A percentile compares a stretch with the other conserved stretches of the same genome.
phyloP scores from a whole-genome alignment of 1,139 yeast genomes.

The Pichia sp. region DNA sequence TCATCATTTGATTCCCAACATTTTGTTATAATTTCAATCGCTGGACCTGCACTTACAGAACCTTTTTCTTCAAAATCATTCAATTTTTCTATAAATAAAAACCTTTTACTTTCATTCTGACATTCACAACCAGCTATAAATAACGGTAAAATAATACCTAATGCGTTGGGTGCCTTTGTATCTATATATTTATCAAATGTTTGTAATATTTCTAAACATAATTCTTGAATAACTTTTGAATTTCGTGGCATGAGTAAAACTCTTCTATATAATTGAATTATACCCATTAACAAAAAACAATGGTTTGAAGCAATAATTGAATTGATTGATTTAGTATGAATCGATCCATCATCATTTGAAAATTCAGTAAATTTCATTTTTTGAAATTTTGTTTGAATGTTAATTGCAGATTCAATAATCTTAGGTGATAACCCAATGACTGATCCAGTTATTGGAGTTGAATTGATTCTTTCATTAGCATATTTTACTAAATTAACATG shows the following conservation, averaged over 20 bases:
- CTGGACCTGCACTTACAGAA: constrained; percentile 42
- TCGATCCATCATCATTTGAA: constrained; percentile 14
- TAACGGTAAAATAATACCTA: constrained; percentile 48
- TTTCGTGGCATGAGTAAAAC: constrained; percentile 43
- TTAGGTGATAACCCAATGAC: constrained; percentile 27
- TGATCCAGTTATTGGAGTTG: constrained; percentile 16
- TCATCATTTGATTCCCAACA: constrained; percentile 53
- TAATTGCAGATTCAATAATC: constrained; percentile 41
- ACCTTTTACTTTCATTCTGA: constrained; percentile 31
- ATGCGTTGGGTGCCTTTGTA: constrained; percentile 45
- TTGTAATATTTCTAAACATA: constrained; percentile 38
- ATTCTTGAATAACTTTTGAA: constrained; percentile 41
- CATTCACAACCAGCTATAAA: constrained; percentile 61
- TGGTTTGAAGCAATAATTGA: constrained; percentile 48
- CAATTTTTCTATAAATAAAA: constrained; percentile 37
- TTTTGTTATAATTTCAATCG: constrained; percentile 43
- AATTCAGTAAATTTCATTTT: constrained; percentile 26
- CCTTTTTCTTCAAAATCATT: constrained; percentile 38
- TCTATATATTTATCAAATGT: constrained; percentile 36
- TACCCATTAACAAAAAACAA: constrained; percentile 49
- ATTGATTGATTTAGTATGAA: constrained; percentile 13
- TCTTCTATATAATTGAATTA: constrained; percentile 51
- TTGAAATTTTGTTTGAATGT: constrained; percentile 36
- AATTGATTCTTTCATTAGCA: constrained; percentile 11
- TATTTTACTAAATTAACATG: constrained; percentile 28